Evolutionary conservation across 169 alveolate genomes (phyloP).

Genomic region (Eimeria zaria): DNA sequence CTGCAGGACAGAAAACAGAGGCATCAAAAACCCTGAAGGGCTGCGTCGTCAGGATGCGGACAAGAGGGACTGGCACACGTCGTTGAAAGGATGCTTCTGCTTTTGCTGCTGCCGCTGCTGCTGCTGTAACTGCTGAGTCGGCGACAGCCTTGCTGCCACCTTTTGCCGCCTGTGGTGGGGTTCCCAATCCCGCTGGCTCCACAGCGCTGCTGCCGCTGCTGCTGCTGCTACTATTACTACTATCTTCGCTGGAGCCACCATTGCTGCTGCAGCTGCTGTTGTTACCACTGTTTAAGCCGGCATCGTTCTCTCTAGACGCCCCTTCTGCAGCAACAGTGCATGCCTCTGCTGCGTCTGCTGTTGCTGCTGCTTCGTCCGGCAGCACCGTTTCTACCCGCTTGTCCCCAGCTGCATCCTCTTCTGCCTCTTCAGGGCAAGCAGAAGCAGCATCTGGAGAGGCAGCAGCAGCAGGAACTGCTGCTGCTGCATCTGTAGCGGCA

Average conservation of each 20-base stretch:
- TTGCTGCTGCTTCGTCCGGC: slow-evolving; percentile 7
- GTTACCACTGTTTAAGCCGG: not conserved
- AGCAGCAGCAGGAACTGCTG: slow-evolving; percentile 44
- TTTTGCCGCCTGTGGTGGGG: not conserved
- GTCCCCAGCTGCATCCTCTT: not conserved
- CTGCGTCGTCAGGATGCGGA: slow-evolving; percentile 63
- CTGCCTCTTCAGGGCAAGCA: not conserved
- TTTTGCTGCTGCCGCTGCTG: slow-evolving; percentile 64
- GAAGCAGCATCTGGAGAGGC: slow-evolving; percentile 21
- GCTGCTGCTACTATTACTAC: not conserved
- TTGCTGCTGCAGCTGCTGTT: slow-evolving; percentile 11
- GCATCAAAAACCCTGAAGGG: slow-evolving; percentile 80
- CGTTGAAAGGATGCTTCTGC: not conserved
- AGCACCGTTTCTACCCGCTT: slow-evolving; percentile 2
- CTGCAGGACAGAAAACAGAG: slow-evolving; percentile 50
- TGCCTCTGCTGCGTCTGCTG: not conserved
- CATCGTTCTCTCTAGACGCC: not conserved
- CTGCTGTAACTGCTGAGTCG: not conserved
- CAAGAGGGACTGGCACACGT: slow-evolving; percentile 64
- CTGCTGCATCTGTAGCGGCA: slow-evolving; percentile 39
- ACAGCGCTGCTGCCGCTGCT: slow-evolving; percentile 15
- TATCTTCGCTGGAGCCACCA: not conserved
- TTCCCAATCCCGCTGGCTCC: not conserved
- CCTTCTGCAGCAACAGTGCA: not conserved
- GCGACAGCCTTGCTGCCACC: slow-evolving; percentile 15